phyloP scores from a whole-genome alignment of 768 basidiomycete species.

The Neoboletus brunneissimus region DNA sequence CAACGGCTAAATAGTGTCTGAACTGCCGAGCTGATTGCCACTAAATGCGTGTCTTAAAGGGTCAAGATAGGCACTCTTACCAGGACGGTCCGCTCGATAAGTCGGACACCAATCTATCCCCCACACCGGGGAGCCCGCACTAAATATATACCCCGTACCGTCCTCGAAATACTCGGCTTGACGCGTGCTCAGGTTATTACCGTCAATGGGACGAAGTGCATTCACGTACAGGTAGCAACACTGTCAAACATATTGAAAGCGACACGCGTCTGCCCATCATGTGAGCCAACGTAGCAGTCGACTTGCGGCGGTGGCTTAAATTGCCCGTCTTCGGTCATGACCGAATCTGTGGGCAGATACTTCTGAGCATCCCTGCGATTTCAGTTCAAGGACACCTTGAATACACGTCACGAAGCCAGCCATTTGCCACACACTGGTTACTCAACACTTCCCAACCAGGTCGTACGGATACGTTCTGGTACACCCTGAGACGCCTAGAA shows the following conservation, averaged over 20 bases:
- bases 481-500: conserved; percentile 57
- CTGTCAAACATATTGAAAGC: conserved; percentile 56
- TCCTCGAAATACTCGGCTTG: conserved; percentile 60
- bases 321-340: conserved; percentile 49
- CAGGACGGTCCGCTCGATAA: conserved; percentile 49
- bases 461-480: conserved; percentile 42
- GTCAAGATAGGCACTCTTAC: conserved; percentile 35
- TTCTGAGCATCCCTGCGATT: conserved; percentile 48
- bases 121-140: conserved; percentile 88
- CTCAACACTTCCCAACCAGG: conserved; percentile 46
- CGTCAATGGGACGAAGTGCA: conserved; percentile 9
- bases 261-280: conserved; percentile 47
- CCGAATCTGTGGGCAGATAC: conserved; percentile 57
- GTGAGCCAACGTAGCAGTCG: conserved; percentile 65
- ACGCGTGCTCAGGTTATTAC: not conserved
- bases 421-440: conserved; percentile 44
- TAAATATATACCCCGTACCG: conserved; percentile 69
- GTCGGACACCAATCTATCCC: conserved; percentile 93
- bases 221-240: conserved; percentile 58
- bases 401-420: not conserved
- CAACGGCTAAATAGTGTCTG: conserved; percentile 83
- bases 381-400: conserved; percentile 2
- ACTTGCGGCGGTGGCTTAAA: conserved; percentile 53
- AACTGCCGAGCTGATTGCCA: conserved; percentile 43
- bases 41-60: not conserved